These are phyloP conservation scores for Russula foetens DNA, from an alignment of 768 basidiomycete genomes.

Conservation along the genomic window DNA sequence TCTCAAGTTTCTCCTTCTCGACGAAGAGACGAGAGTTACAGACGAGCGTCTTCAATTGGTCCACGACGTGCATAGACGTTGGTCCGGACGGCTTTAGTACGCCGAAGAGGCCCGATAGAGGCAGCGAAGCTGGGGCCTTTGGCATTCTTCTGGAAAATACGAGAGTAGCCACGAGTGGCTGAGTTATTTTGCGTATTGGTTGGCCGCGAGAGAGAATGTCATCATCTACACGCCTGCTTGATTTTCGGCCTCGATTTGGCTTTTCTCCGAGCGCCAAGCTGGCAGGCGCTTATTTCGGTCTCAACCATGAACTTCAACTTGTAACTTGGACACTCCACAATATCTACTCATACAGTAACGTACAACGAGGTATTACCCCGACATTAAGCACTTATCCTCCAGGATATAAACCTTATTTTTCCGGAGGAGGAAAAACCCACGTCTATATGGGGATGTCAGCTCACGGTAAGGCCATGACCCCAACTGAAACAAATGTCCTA, in stretches of 20 bases:
- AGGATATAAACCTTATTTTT: neutral
- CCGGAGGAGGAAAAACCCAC: neutral
- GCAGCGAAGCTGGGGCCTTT: slow-evolving; percentile 34
- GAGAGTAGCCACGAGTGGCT: neutral
- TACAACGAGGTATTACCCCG: no score
- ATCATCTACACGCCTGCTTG: no score
- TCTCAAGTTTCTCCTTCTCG: slow-evolving; percentile 47
- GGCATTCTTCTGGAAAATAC: slow-evolving; percentile 2
- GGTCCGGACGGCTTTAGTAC: slow-evolving; percentile 89
- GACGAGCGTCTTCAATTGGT: slow-evolving; percentile 77
- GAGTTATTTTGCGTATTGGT: neutral
- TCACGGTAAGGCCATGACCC: no score
- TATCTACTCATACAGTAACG: no score
- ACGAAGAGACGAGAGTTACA: slow-evolving; percentile 70
- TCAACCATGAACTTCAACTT: no score
- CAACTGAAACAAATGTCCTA: neutral
- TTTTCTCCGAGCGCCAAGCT: no score
- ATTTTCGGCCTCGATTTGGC: no score
- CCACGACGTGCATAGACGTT: slow-evolving; percentile 85
- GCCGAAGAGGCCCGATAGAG: slow-evolving; percentile 78
- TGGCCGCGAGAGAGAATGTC: neutral
- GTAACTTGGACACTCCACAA: no score
- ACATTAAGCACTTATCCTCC: neutral
- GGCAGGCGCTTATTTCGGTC: no score
- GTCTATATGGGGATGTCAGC: neutral